Percentiles rank a stretch among this genome's conserved stretches.
phyloP scores from a whole-genome alignment of 345 rosid genomes.

The Pistacia atlantica region DNA sequence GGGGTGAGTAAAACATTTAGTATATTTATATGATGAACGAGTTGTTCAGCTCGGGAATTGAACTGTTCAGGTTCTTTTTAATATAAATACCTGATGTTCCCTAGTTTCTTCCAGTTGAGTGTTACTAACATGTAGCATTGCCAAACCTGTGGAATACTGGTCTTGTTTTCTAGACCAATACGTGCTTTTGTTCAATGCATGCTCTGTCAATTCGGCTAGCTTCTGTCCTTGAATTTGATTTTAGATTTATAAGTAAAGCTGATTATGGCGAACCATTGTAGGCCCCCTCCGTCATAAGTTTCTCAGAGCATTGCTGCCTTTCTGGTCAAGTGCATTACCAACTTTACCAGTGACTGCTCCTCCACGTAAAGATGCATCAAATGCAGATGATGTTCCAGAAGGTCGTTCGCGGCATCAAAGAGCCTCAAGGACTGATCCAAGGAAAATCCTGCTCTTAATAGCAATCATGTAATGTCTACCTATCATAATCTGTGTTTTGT shows the following conservation, averaged over 20 bases:
- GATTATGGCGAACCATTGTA: constrained; percentile 29
- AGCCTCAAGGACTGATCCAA: constrained; percentile 81
- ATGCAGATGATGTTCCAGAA: constrained; percentile 67
- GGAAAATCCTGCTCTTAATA: constrained; percentile 82
- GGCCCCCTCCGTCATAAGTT: constrained; percentile 89
- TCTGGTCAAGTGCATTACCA: constrained; percentile 98
- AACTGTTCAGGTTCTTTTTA: not conserved
- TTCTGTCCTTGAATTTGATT: not conserved
- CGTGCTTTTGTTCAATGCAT: constrained; percentile 8
- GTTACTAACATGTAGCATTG: not conserved
- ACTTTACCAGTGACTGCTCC: constrained; percentile 97
- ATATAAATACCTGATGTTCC: not conserved
- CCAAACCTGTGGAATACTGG: not conserved
- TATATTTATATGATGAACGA: not conserved
- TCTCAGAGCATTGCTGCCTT: constrained; percentile 90
- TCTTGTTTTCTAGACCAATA: not conserved
- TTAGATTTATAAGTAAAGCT: constrained; percentile 9
- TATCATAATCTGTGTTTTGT: not conserved
- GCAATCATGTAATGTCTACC: constrained; percentile 77
- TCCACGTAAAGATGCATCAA: constrained; percentile 68
- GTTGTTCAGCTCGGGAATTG: not conserved
- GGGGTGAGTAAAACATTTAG: constrained; percentile 57
- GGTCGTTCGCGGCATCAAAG: constrained; percentile 67
- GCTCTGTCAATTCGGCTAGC: not conserved
- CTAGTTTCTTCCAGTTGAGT: not conserved